These are phyloP conservation scores for Rhodotorula taiwanensis DNA, from an alignment of 768 basidiomycete species.

Conservation along the genomic window DNA sequence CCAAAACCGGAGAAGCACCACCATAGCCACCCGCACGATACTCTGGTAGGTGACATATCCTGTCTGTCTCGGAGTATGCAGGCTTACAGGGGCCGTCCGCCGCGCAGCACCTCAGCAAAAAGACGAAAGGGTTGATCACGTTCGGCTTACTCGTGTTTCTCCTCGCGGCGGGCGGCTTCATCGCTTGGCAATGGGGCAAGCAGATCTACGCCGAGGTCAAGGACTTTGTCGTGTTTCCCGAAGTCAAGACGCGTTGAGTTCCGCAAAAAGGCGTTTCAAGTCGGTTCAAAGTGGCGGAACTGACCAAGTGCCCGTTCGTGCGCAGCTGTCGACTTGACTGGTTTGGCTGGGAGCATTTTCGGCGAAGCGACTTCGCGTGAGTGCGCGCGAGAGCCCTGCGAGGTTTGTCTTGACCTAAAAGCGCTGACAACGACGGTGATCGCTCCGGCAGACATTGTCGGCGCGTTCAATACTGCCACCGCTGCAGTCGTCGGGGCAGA, in stretches of 20 bases:
- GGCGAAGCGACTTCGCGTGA: background rate
- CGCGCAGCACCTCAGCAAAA: background rate
- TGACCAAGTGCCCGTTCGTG: background rate
- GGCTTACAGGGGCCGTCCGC: background rate
- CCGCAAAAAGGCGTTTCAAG: background rate
- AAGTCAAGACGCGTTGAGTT: slow-evolving; percentile 4
- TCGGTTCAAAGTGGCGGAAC: background rate
- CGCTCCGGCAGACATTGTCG: slow-evolving; percentile 2
- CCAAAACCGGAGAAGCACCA: too few species aligned
- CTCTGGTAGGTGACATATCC: background rate
- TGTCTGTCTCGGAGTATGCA: background rate
- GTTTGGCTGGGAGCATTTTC: background rate
- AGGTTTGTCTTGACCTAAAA: too few species aligned
- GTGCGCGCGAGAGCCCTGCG: background rate
- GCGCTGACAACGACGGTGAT: background rate
- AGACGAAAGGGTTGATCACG: background rate
- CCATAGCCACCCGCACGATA: background rate
- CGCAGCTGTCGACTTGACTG: slow-evolving; percentile 8
- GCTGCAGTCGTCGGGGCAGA: background rate
- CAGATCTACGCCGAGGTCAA: background rate
- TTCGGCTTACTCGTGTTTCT: background rate
- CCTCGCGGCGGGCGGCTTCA: background rate
- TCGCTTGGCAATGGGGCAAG: slow-evolving; percentile 1
- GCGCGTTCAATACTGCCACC: background rate
- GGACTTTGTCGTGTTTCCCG: slow-evolving; percentile 8